phyloP scores from a whole-genome alignment of 345 rosid species.

The Eutrema yunnanense region DNA sequence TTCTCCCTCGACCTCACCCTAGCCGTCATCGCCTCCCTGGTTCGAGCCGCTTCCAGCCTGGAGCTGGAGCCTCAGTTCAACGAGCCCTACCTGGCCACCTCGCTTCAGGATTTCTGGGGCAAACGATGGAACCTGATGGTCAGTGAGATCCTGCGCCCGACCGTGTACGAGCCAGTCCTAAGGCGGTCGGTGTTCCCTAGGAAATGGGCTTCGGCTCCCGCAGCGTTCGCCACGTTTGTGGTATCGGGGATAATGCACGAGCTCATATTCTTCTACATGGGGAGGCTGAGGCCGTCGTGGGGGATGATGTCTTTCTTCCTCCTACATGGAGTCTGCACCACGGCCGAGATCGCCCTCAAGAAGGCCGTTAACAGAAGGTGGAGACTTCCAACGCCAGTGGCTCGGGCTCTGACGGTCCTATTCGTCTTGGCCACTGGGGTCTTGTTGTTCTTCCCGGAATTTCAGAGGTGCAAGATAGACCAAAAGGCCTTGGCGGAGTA shows the following conservation, averaged over 20 bases:
- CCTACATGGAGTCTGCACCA: not conserved
- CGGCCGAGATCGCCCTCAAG: not conserved
- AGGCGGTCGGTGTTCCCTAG: not conserved
- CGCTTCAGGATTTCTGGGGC: conserved; percentile 1
- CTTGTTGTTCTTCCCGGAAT: not conserved
- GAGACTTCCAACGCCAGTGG: not conserved
- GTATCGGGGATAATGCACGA: not conserved
- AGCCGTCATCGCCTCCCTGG: not conserved
- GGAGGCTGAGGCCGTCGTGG: not conserved
- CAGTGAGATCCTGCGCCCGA: not conserved
- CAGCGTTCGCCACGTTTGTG: not conserved
- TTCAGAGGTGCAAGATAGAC: not conserved
- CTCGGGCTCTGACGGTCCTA: not conserved
- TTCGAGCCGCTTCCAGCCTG: not conserved
- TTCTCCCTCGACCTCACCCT: not conserved
- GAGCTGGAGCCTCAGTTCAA: not conserved
- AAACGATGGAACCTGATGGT: not conserved
- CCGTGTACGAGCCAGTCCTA: not conserved
- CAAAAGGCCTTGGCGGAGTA: not conserved
- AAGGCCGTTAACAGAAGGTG: not conserved
- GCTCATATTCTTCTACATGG: conserved; percentile 1
- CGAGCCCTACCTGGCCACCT: not conserved
- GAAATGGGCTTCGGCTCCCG: not conserved
- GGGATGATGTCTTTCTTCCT: conserved; percentile 1
- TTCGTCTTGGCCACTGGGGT: not conserved